A percentile compares a stretch with the other conserved stretches of the same genome.
Conservation (phyloP, 2,329 filamentous ascomycete genomes). For the Botryotinia convoluta region DNA sequence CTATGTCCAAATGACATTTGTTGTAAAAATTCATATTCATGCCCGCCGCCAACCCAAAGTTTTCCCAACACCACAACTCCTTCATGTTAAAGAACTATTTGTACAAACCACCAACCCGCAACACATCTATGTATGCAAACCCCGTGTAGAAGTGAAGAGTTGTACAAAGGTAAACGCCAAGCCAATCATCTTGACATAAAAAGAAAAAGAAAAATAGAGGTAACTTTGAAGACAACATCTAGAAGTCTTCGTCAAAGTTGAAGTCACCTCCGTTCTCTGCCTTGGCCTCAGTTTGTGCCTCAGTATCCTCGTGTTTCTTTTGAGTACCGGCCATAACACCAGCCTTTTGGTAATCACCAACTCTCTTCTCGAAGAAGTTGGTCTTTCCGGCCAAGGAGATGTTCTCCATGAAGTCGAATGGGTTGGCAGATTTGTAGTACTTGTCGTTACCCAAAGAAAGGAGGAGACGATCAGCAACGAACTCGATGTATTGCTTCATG, state of each 20-base stretch:
- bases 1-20: slow-evolving; percentile 16
- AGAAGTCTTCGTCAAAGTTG: slow-evolving; percentile 95
- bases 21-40: slow-evolving; percentile 3
- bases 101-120: slow-evolving; percentile 23
- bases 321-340: slow-evolving; percentile 95
- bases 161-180: slow-evolving; percentile 25
- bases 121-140: slow-evolving; percentile 34
- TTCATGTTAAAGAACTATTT: slow-evolving; percentile 7
- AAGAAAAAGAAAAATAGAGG: slow-evolving; percentile 21
- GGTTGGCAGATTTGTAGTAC: slow-evolving; percentile 88
- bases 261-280: slow-evolving; percentile 73
- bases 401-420: slow-evolving; percentile 99
- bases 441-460: slow-evolving; percentile 92
- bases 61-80: slow-evolving; percentile 32
- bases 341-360: slow-evolving; percentile 98
- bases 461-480: slow-evolving; percentile 93
- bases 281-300: slow-evolving; percentile 49
- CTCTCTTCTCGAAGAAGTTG: slow-evolving; percentile 99
- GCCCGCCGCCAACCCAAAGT: slow-evolving; percentile 18
- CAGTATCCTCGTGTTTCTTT: slow-evolving; percentile 58
- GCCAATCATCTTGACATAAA: slow-evolving; percentile 23
- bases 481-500: slow-evolving; percentile 99
- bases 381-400: slow-evolving; percentile 99
- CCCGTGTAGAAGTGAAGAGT: slow-evolving; percentile 21
- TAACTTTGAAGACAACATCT: slow-evolving; percentile 43